Evolutionary conservation across 257 asterid species (phyloP).

Genomic region (Ocimum tenuiflorum): DNA sequence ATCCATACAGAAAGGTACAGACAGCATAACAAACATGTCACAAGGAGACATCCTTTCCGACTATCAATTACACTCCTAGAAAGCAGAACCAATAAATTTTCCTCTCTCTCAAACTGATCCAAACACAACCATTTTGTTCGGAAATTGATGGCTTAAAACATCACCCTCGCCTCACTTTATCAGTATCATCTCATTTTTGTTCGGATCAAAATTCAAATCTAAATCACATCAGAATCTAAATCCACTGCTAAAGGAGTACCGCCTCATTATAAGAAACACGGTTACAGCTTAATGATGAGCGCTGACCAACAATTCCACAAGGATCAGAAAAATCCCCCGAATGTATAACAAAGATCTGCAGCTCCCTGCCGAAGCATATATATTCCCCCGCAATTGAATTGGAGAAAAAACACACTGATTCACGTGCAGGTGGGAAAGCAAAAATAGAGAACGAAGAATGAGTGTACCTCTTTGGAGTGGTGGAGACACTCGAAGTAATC

Average conservation of each 20-base stretch:
- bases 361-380: background rate
- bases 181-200: background rate
- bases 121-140: background rate
- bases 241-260: background rate
- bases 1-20: background rate
- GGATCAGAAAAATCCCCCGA: background rate
- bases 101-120: background rate
- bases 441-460: background rate
- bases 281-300: no score
- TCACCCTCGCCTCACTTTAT: background rate
- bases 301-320: no score
- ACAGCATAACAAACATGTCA: background rate
- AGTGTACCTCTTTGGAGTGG: slow-evolving; percentile 81
- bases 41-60: background rate
- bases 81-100: background rate
- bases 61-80: background rate
- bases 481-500: slow-evolving; percentile 97
- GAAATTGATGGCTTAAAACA: background rate
- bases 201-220: background rate
- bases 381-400: background rate
- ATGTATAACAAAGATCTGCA: background rate
- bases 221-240: background rate
- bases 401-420: background rate
- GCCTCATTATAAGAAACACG: background rate
- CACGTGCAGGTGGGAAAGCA: background rate